phyloP scores from a whole-genome alignment of 768 basidiomycete species.

The Galerina sulciceps region DNA sequence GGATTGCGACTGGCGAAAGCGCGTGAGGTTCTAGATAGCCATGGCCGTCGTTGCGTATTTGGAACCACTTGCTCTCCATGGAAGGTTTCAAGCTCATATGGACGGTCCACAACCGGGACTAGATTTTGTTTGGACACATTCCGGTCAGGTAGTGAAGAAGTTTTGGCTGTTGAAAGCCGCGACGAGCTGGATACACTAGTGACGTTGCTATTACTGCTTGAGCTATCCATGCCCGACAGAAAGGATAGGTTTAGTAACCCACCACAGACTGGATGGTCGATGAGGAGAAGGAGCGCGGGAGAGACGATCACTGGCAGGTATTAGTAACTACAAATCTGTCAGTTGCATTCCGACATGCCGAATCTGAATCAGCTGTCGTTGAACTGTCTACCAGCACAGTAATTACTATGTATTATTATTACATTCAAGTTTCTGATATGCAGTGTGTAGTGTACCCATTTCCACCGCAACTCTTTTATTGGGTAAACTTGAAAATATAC shows the following conservation, averaged over 20 bases:
- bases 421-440: too few relatives aligned
- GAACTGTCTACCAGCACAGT: too few relatives aligned
- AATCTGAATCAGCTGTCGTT: too few relatives aligned
- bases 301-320: too few relatives aligned
- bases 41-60: constrained; percentile 11
- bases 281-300: too few relatives aligned
- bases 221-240: constrained; percentile 13
- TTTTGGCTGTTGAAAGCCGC: constrained; percentile 14
- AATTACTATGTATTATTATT: too few relatives aligned
- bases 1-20: constrained; percentile 24
- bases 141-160: constrained; percentile 2
- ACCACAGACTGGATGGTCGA: neutral
- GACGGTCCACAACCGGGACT: constrained; percentile 4
- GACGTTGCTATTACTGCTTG: neutral
- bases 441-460: too few relatives aligned
- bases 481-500: too few relatives aligned
- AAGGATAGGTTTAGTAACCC: too few relatives aligned
- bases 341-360: too few relatives aligned
- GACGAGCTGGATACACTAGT: constrained; percentile 20
- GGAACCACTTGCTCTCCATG: constrained; percentile 14
- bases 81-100: constrained; percentile 22
- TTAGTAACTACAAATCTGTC: too few relatives aligned
- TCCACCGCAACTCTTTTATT: too few relatives aligned
- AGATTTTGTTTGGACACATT: constrained; percentile 16
- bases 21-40: constrained; percentile 20